Percentiles rank a stretch among this genome's conserved stretches.
Evolutionary conservation across 2,329 filamentous ascomycete species (phyloP).

Genomic region (Colletotrichum sp.): DNA sequence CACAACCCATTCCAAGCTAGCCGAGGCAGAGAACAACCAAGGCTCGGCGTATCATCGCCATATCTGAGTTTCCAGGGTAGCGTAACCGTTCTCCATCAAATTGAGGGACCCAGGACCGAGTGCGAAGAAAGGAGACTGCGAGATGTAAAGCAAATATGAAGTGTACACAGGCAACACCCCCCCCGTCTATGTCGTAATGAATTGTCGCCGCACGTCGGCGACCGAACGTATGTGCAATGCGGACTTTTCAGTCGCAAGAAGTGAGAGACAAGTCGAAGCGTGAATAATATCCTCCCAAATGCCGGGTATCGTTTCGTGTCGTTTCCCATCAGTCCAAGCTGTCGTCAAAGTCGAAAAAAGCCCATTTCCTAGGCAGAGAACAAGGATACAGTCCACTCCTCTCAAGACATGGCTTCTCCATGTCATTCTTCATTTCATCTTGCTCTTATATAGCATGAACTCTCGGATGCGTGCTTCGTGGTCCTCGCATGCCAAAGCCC

Average conservation of each 20-base stretch:
- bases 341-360: conserved; percentile 12
- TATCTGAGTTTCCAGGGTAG: neutral
- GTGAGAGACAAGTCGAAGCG: conserved; percentile 11
- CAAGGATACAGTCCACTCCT: neutral
- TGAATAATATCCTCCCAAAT: conserved; percentile 14
- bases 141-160: conserved; percentile 10
- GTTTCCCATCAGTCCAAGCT: conserved; percentile 14
- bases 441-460: conserved; percentile 55
- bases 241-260: neutral
- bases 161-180: neutral
- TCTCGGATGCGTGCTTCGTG: conserved; percentile 65
- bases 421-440: conserved; percentile 40
- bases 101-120: neutral
- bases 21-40: conserved; percentile 4
- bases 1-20: neutral
- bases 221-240: conserved; percentile 9
- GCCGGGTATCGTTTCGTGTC: conserved; percentile 19
- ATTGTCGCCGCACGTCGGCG: neutral
- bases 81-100: neutral
- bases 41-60: neutral
- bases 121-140: neutral
- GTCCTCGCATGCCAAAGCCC: conserved; percentile 62
- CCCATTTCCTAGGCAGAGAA: neutral
- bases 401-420: neutral
- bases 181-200: neutral